Conservation (phyloP, 805 yeast genomes). For the Suhomyces kilbournensis region DNA sequence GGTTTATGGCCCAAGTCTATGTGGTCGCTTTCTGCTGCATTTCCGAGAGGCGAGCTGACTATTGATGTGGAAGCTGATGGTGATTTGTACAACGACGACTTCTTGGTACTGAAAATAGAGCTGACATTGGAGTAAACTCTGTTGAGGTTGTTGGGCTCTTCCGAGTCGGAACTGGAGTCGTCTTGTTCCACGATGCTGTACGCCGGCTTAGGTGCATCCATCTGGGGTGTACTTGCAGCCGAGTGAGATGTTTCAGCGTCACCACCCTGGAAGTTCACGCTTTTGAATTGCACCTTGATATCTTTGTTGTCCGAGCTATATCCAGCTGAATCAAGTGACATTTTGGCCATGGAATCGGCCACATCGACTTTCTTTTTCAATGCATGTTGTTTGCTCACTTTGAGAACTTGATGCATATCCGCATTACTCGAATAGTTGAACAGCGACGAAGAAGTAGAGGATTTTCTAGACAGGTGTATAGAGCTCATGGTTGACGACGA, state of each 20-base stretch:
- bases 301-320: neutral
- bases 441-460: neutral
- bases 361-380: neutral
- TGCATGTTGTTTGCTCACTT: slow-evolving; percentile 9
- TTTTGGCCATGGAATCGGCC: neutral
- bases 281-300: slow-evolving; percentile 3
- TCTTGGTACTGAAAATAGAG: slow-evolving; percentile 25
- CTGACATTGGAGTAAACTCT: slow-evolving; percentile 25
- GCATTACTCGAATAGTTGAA: slow-evolving; percentile 9
- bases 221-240: neutral
- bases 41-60: neutral
- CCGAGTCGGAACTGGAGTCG: slow-evolving; percentile 11
- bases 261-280: neutral
- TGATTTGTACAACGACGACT: slow-evolving; percentile 1
- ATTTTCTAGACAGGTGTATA: slow-evolving; percentile 2
- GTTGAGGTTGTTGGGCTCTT: slow-evolving; percentile 11
- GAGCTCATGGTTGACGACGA: neutral
- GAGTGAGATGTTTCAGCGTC: neutral
- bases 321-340: neutral
- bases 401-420: slow-evolving; percentile 14
- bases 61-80: slow-evolving; percentile 3
- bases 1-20: slow-evolving; percentile 1
- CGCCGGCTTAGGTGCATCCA: neutral
- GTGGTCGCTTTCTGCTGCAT: neutral
- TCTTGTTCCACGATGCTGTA: slow-evolving; percentile 1